Evolutionary conservation across 2,329 filamentous ascomycete genomes (phyloP), one percentile per base, ranked within the genome.

Genomic region (Venturia aucupariae): DNA sequence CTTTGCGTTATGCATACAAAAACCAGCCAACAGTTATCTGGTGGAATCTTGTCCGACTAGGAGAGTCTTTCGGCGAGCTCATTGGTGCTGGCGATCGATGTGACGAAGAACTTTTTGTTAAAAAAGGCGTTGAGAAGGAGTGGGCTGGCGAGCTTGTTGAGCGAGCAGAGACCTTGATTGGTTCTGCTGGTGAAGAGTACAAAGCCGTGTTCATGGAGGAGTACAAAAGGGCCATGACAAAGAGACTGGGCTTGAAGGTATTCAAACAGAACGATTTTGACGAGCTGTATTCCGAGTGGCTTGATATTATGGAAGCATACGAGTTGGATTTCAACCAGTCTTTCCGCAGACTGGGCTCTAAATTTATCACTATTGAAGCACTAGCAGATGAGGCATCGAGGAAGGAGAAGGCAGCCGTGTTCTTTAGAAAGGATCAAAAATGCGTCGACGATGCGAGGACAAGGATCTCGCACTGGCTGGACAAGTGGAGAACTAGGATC

Each of bases 21-120:
- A 96, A 96, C 73, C 94, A 99, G 73, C 92, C 94, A 0, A 92
- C 88, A 54, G 90, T 99, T 65, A 94, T 99, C 72, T 99, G 94
- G 94, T 99, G 94, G 94, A 97, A 97, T 71, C 81, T 97, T 0
- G 91, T 97, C 0, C 86, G 94, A 1, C 83, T 99, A 0, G 94
- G 92, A 65, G 94, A 99, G 77, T 85, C 89, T 0, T 74, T 99
- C 0, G 94, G 91, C 24, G 94, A 97, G 75, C 80, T 96, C 1
- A 85, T 99, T 64, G 94, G 93, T 22, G 85, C 88, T 0, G 93
- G 90, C 0, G 76, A 81, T 1, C 78, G 80, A 44, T 86, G 93
- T 39, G 92, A 99, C 71, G 83, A 88, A 13, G 75, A 84, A 1
- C 79, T 79, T 1, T 97, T 96, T 70, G 77, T 90, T 5, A 80